These are phyloP conservation scores for Suillus spraguei DNA, from an alignment of 768 basidiomycete species.

Conservation along the genomic window DNA sequence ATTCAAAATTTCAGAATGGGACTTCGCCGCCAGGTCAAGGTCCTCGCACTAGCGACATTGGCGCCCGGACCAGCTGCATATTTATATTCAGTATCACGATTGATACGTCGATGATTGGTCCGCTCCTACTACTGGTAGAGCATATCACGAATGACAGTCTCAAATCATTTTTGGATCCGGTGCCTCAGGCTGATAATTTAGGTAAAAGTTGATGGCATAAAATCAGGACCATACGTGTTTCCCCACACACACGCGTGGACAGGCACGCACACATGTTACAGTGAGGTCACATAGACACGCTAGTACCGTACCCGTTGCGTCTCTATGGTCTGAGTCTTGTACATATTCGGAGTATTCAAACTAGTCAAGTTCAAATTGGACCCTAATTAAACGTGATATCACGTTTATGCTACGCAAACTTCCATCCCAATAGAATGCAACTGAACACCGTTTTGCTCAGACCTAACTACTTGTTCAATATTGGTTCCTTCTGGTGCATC, in stretches of 20 bases:
- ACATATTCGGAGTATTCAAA: background rate
- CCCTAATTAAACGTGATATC: background rate
- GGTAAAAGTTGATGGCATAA: background rate
- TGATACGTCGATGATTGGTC: background rate
- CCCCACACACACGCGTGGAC: background rate
- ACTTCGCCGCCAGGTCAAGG: background rate
- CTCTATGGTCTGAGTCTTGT: background rate
- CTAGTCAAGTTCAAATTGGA: background rate
- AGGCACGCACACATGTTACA: background rate
- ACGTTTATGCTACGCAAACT: background rate
- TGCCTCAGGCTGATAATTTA: background rate
- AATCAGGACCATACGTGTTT: background rate
- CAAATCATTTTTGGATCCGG: conserved; percentile 1
- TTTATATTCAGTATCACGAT: no score
- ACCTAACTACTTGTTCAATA: background rate
- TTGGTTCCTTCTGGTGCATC: background rate
- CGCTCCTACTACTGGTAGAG: background rate
- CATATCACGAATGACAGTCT: background rate
- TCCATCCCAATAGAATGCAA: background rate
- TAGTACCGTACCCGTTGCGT: background rate
- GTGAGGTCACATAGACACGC: background rate
- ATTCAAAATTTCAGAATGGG: background rate
- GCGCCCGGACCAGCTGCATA: background rate
- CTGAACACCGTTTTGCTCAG: background rate
- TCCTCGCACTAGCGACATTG: background rate